These are phyloP conservation scores for Trichoderma afroharzianum DNA, from an alignment of 2,329 filamentous ascomycete genomes.

Conservation along the genomic window DNA sequence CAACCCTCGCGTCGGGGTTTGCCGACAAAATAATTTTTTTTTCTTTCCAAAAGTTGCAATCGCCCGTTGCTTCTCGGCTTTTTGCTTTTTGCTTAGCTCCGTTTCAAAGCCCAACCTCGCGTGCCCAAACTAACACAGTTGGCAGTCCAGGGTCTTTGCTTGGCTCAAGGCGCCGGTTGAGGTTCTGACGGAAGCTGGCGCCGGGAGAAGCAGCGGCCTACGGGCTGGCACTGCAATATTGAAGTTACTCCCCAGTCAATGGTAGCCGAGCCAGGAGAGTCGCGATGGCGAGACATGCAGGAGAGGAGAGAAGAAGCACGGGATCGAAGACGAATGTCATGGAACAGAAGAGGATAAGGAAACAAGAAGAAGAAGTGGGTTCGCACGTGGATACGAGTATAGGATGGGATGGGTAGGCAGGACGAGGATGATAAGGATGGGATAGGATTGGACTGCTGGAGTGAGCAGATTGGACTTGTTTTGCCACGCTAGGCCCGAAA, in stretches of 20 bases:
- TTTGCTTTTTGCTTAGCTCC: background rate
- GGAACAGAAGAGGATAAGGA: background rate
- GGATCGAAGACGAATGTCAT: background rate
- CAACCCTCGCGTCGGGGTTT: background rate
- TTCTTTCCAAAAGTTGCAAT: background rate
- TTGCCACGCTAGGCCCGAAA: conserved; percentile 8
- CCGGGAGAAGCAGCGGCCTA: conserved; percentile 15
- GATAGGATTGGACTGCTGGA: background rate
- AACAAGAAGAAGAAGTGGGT: conserved; percentile 5
- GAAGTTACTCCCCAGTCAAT: conserved; percentile 12
- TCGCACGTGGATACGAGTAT: background rate
- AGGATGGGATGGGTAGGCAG: background rate
- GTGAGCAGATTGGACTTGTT: background rate
- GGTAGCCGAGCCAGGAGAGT: conserved; percentile 12
- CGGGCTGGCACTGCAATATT: conserved; percentile 12
- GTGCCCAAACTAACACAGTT: background rate
- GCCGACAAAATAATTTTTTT: background rate
- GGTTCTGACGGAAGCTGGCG: conserved; percentile 3
- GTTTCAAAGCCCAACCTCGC: conserved; percentile 7
- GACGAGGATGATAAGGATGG: conserved; percentile 11
- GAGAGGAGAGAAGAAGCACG: background rate
- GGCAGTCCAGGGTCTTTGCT: background rate
- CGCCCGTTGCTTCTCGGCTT: background rate
- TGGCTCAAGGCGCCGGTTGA: conserved; percentile 9
- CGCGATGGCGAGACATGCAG: conserved; percentile 17